Percentiles rank a stretch among this genome's conserved stretches.
Evolutionary conservation across 1,139 yeast species (phyloP).

Genomic region (Pichia sp.): DNA sequence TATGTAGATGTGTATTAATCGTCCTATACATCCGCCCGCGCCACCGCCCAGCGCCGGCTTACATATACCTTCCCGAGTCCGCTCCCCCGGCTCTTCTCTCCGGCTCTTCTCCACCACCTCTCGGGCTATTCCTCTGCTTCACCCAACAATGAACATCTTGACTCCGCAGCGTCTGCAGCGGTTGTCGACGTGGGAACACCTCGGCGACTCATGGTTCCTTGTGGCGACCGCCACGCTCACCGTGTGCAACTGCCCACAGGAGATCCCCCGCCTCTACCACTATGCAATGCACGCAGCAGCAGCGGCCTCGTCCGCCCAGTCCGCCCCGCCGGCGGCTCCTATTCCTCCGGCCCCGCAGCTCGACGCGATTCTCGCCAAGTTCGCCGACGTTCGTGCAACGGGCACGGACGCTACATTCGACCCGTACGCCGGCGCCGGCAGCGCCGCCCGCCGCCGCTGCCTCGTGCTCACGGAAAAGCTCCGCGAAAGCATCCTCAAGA

Average conservation of each 20-base stretch:
- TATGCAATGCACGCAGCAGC: constrained; percentile 50
- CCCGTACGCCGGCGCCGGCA: constrained; percentile 4
- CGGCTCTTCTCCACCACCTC: too few species aligned
- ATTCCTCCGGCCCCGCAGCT: constrained; percentile 26
- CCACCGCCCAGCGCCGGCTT: too few species aligned
- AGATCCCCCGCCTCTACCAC: constrained; percentile 69
- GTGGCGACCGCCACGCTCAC: constrained; percentile 80
- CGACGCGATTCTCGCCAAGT: constrained; percentile 17
- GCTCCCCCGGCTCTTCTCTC: too few species aligned
- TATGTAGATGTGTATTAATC: too few species aligned
- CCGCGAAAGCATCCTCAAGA: constrained; percentile 73
- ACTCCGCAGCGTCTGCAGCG: constrained; percentile 61
- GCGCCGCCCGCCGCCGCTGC: neutral
- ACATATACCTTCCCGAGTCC: too few species aligned
- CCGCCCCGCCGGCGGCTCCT: too few species aligned
- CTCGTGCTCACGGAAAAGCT: constrained; percentile 48
- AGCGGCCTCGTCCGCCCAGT: too few species aligned
- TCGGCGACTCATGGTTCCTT: constrained; percentile 52
- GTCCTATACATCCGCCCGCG: too few species aligned
- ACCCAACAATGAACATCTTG: constrained; percentile 32
- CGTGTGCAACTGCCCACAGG: constrained; percentile 77
- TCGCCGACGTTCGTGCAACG: constrained; percentile 17
- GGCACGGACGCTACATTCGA: constrained; percentile 16
- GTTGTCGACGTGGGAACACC: constrained; percentile 41
- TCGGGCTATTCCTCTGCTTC: too few species aligned